Conservation (phyloP, 2,329 filamentous ascomycete genomes). For the Hymenoscyphus fraxineus region DNA sequence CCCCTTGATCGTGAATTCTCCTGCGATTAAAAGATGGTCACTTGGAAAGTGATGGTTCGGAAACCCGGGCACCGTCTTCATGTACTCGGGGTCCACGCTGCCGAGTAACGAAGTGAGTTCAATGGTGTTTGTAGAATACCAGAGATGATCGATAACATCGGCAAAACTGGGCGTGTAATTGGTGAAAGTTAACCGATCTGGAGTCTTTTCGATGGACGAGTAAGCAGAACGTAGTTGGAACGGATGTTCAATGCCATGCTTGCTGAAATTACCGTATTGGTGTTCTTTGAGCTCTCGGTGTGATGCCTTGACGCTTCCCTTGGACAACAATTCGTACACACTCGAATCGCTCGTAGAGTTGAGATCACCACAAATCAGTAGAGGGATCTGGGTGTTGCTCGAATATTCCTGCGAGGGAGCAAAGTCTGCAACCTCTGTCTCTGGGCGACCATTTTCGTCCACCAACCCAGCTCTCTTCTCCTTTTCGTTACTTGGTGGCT, state of each 20-base stretch:
- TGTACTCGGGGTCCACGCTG: conserved; percentile 67
- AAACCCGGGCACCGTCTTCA: conserved; percentile 67
- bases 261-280: conserved; percentile 90
- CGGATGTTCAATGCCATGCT: conserved; percentile 87
- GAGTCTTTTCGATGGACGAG: conserved; percentile 73
- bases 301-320: conserved; percentile 71
- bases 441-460: conserved; percentile 43
- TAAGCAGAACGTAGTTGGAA: conserved; percentile 94
- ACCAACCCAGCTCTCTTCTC: conserved; percentile 31
- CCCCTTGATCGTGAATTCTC: conserved; percentile 66
- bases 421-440: conserved; percentile 55
- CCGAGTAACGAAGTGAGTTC: conserved; percentile 65
- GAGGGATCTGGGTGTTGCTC: conserved; percentile 80
- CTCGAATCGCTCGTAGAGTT: conserved; percentile 86
- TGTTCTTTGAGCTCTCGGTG: conserved; percentile 77
- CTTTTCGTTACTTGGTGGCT: conserved; percentile 80
- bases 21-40: conserved; percentile 66
- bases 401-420: conserved; percentile 83
- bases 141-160: conserved; percentile 94
- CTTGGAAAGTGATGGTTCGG: conserved; percentile 73
- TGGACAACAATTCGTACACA: conserved; percentile 84
- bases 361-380: conserved; percentile 92
- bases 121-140: conserved; percentile 81
- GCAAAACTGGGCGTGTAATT: conserved; percentile 95
- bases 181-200: conserved; percentile 84